Conservation (phyloP, 192 early-diverging fungal species). For the Rhizophagus sp. region DNA sequence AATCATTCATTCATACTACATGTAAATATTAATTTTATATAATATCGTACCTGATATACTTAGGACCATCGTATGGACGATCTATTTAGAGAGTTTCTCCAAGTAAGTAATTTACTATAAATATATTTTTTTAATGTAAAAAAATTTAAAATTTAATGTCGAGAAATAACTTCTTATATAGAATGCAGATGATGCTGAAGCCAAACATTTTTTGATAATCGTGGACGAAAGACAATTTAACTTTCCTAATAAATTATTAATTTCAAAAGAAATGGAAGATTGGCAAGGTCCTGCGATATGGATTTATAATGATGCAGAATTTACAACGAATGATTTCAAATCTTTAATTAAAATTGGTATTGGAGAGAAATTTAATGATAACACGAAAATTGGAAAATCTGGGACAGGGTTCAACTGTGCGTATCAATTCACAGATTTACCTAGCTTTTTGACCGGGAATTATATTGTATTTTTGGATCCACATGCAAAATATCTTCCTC, state of each 20-base stretch:
- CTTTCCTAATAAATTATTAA: background rate
- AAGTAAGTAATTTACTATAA: background rate
- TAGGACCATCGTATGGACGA: background rate
- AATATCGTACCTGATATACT: background rate
- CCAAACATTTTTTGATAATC: background rate
- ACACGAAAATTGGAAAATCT: background rate
- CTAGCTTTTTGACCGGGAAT: background rate
- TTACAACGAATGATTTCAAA: constrained; percentile 19
- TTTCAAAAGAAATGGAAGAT: constrained; percentile 14
- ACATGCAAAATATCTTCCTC: background rate
- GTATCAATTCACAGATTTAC: background rate
- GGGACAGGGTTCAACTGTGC: background rate
- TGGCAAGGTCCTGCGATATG: constrained; percentile 34
- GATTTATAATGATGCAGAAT: constrained; percentile 33
- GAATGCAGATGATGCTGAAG: background rate
- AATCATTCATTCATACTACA: too few relatives aligned
- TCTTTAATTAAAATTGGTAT: constrained; percentile 21
- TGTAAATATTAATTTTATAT: too few relatives aligned
- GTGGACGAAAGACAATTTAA: constrained; percentile 8
- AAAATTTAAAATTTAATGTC: too few relatives aligned
- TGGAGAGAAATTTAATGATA: background rate
- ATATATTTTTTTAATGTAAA: too few relatives aligned
- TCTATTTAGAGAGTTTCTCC: background rate
- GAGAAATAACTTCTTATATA: background rate
- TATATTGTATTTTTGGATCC: background rate